phyloP scores from a whole-genome alignment of 257 asterid genomes.

The Agastache rugosa region DNA sequence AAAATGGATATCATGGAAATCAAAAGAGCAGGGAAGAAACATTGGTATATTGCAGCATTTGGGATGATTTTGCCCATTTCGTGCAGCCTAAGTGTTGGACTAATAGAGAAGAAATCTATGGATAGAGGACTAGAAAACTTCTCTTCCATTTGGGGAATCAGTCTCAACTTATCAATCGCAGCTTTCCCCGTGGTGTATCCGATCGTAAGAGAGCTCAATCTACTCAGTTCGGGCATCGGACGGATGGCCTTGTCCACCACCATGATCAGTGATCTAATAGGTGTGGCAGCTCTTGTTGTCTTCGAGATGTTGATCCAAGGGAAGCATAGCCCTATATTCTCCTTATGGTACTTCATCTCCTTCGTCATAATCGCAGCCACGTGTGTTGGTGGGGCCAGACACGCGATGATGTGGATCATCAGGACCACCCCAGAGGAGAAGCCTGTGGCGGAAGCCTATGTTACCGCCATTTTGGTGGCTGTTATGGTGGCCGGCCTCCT shows the following conservation, averaged over 20 bases:
- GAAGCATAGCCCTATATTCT: conserved; percentile 27
- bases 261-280: conserved; percentile 55
- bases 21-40: conserved; percentile 45
- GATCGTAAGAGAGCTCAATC: conserved; percentile 67
- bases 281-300: conserved; percentile 40
- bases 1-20: conserved; percentile 55
- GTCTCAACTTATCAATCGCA: conserved; percentile 52
- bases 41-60: conserved; percentile 55
- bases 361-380: conserved; percentile 24
- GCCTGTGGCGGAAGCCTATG: conserved; percentile 63
- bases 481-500: conserved; percentile 61
- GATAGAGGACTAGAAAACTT: conserved; percentile 38
- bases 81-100: conserved; percentile 44
- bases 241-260: conserved; percentile 63
- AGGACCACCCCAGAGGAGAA: conserved; percentile 68
- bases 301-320: conserved; percentile 70
- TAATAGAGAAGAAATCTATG: conserved; percentile 38
- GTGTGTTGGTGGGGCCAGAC: conserved; percentile 50
- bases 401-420: conserved; percentile 64
- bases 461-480: conserved; percentile 53
- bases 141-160: conserved; percentile 60
- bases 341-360: conserved; percentile 52
- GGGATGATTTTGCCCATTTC: conserved; percentile 46
- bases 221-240: conserved; percentile 81
- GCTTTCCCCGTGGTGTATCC: conserved; percentile 75